Base-by-base conservation (phyloP, 495 filamentous ascomycete genomes). In the Platismatia glauca region DNA sequence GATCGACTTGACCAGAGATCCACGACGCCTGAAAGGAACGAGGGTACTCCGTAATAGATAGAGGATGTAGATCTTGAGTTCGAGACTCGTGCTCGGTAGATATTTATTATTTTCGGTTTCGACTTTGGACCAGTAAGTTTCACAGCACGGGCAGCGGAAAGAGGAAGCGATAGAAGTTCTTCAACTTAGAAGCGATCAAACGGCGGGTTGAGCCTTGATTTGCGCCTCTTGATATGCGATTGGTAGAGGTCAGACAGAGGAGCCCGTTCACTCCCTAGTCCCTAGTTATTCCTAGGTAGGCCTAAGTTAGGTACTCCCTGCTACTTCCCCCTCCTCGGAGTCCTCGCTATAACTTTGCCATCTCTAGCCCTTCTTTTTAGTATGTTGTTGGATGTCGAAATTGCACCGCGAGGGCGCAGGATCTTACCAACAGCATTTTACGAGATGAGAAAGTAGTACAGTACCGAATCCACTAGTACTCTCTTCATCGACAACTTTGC, bases 111-210 rank as follows among this genome's bases (percentile, higher is more conserved):
- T n/a, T n/a, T n/a, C n/a, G n/a, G n/a, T n/a, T n/a, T 20, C 33
- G 27, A 1, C 4, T 20, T 48, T 48, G 11, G 22, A 48, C 44
- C 8, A 27, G 8, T 48, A n/a, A n/a, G n/a, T 4, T 8, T 22
- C 16, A 27, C 6, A 27, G 22, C 44, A 24, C 44, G 13, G 27
- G 6, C 48, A 27, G 31, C 48, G 48, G 48, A 33, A 53, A 53
- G 50, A 53, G 29, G 7, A 53, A 22, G 29, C 27, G 50, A 53
- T 53, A 53, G 5, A 9, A 35, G 4, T 35, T n/a, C n/a, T n/a
- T n/a, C n/a, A n/a, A n/a, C n/a, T 4, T 35, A 35, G 50, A 53
- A 53, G 50, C 50, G 50, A 53, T 53, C 50, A 27, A 53, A 53
- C 50, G 29, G 16, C 50, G 50, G 50, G 29, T 7, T 15, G 27